These are phyloP conservation scores for Oryza glaberrima DNA, from an alignment of 176 grass and related monocot species.

Conservation along the genomic window DNA sequence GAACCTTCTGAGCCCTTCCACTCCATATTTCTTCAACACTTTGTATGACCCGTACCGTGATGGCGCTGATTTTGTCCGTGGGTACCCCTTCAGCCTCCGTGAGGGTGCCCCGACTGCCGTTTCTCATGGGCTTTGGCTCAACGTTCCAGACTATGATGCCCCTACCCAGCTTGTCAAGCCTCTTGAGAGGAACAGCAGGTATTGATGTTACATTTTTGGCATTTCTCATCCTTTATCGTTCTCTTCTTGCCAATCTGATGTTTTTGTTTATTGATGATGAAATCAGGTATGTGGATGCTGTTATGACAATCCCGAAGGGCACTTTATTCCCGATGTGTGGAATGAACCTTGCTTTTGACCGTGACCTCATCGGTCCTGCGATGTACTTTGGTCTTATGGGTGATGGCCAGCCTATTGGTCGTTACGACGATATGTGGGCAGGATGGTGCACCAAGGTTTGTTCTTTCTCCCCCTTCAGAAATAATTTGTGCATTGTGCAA, in stretches of 20 bases:
- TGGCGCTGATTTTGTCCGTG: constrained; percentile 71
- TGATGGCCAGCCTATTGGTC: constrained; percentile 74
- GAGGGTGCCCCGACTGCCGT: constrained; percentile 69
- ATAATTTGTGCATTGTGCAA: not conserved
- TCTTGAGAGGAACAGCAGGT: constrained; percentile 63
- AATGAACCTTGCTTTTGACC: constrained; percentile 81
- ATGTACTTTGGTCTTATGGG: constrained; percentile 88
- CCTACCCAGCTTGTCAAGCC: constrained; percentile 82
- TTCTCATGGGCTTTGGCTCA: constrained; percentile 78
- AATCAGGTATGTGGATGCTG: constrained; percentile 70
- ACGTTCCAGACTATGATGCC: constrained; percentile 78
- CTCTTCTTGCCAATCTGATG: not conserved
- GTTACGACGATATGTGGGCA: constrained; percentile 83
- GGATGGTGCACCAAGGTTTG: constrained; percentile 78
- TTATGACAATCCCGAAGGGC: constrained; percentile 69
- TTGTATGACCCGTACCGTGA: constrained; percentile 70
- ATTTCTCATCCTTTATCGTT: not conserved
- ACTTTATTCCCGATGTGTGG: constrained; percentile 82
- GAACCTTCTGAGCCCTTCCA: constrained; percentile 71
- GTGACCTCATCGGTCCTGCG: constrained; percentile 78
- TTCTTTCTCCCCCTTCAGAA: not conserved
- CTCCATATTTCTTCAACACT: constrained; percentile 77
- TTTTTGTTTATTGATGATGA: constrained; percentile 21
- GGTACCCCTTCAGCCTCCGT: constrained; percentile 75
- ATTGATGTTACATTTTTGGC: not conserved